These are phyloP conservation scores for Globisporangium cystogenes DNA, from an alignment of 352 stramenopile species.

Conservation along the genomic window DNA sequence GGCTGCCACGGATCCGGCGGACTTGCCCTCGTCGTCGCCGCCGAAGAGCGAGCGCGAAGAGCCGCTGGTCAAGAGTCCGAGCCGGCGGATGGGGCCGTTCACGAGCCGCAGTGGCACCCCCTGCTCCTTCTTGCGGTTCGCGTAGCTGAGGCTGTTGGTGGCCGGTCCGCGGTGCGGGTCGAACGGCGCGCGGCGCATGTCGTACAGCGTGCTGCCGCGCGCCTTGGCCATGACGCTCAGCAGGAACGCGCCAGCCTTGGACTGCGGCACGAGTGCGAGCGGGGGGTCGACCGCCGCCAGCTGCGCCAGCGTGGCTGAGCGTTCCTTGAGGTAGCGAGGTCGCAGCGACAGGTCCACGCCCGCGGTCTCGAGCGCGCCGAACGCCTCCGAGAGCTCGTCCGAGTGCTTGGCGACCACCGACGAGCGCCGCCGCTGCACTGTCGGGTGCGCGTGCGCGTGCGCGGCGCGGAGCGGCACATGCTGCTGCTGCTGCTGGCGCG, in stretches of 20 bases:
- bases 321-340: constrained; percentile 47
- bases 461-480: not conserved
- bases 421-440: constrained; percentile 7
- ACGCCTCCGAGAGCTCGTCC: constrained; percentile 8
- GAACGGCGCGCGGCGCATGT: constrained; percentile 15
- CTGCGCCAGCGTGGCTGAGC: constrained; percentile 38
- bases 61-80: constrained; percentile 3
- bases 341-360: constrained; percentile 32
- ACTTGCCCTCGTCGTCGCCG: constrained; percentile 14
- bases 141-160: constrained; percentile 25
- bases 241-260: constrained; percentile 55
- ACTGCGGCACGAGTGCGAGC: constrained; percentile 25
- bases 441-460: not conserved
- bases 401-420: not conserved
- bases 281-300: constrained; percentile 8
- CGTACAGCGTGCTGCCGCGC: constrained; percentile 10
- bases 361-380: constrained; percentile 7
- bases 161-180: constrained; percentile 15
- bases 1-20: constrained; percentile 1
- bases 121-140: constrained; percentile 21
- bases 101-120: constrained; percentile 22
- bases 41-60: constrained; percentile 9
- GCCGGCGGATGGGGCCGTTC: constrained; percentile 8
- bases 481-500: not conserved
- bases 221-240: constrained; percentile 38